A percentile compares a stretch with the other conserved stretches of the same genome.
phyloP scores from a whole-genome alignment of 2,329 filamentous ascomycete species.

The Cladosporium sp. region DNA sequence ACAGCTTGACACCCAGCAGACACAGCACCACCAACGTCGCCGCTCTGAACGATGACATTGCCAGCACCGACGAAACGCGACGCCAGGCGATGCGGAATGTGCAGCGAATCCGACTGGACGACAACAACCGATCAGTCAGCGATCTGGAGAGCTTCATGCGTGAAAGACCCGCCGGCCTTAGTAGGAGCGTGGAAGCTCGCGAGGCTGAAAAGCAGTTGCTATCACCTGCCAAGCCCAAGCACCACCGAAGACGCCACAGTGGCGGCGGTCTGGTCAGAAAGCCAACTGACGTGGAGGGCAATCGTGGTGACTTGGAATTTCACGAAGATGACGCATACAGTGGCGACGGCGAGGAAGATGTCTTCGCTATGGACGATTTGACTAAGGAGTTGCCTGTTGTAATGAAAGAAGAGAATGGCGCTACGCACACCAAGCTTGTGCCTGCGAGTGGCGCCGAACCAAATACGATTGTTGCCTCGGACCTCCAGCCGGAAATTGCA shows the following conservation, averaged over 20 bases:
- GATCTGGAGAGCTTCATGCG: conserved; percentile 20
- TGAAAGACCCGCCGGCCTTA: conserved; percentile 19
- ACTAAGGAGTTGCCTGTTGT: conserved; percentile 19
- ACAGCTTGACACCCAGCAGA: conserved; percentile 26
- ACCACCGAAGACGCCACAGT: conserved; percentile 68
- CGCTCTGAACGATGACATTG: conserved; percentile 17
- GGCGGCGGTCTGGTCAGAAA: conserved; percentile 79
- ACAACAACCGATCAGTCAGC: conserved; percentile 20
- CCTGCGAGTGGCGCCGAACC: not conserved
- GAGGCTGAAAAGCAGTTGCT: conserved; percentile 16
- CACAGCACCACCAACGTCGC: conserved; percentile 37
- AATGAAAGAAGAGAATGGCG: not conserved
- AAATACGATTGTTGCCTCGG: not conserved
- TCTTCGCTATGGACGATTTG: conserved; percentile 63
- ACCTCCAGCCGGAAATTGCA: not conserved
- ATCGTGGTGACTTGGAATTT: conserved; percentile 78
- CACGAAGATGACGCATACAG: conserved; percentile 86
- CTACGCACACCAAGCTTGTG: not conserved
- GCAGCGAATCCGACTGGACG: conserved; percentile 26
- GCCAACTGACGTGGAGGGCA: conserved; percentile 58
- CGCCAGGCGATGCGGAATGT: conserved; percentile 41
- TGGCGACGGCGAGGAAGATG: conserved; percentile 68
- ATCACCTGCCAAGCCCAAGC: conserved; percentile 9
- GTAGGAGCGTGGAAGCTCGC: conserved; percentile 28
- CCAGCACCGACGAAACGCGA: conserved; percentile 32